These are phyloP conservation scores for Mitragyna speciosa DNA, from an alignment of 257 asterid species.

Conservation along the genomic window DNA sequence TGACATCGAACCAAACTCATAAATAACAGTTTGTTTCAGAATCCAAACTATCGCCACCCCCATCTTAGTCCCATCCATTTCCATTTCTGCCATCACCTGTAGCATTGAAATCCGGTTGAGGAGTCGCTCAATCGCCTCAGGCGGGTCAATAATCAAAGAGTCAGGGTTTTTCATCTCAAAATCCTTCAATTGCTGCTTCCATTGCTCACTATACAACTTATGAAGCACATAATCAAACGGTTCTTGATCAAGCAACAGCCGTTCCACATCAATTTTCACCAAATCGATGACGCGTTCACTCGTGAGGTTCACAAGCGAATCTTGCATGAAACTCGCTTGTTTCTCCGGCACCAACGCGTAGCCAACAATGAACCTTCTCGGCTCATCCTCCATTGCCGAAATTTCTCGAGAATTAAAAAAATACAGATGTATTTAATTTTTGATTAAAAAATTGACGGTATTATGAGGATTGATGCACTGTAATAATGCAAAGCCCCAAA, in stretches of 20 bases:
- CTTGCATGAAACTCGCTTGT: slow-evolving; percentile 64
- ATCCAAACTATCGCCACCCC: slow-evolving; percentile 50
- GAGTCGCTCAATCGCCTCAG: slow-evolving; percentile 60
- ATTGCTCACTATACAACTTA: slow-evolving; percentile 59
- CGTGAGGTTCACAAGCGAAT: slow-evolving; percentile 53
- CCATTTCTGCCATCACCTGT: slow-evolving; percentile 51
- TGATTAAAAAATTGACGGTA: neutral
- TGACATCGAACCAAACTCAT: slow-evolving; percentile 42
- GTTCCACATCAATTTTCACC: slow-evolving; percentile 52
- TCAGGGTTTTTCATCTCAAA: slow-evolving; percentile 46
- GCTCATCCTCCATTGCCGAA: slow-evolving; percentile 38
- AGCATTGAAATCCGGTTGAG: slow-evolving; percentile 77
- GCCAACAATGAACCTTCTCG: slow-evolving; percentile 54
- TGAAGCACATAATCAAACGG: slow-evolving; percentile 70
- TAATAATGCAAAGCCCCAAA: neutral
- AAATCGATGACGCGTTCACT: slow-evolving; percentile 62
- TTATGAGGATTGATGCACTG: neutral
- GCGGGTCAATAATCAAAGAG: slow-evolving; percentile 53
- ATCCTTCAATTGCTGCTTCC: slow-evolving; percentile 56
- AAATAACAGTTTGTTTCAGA: slow-evolving; percentile 57
- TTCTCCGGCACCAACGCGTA: slow-evolving; percentile 81
- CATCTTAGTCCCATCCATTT: slow-evolving; percentile 21
- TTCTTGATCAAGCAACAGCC: slow-evolving; percentile 62
- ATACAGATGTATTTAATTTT: neutral
- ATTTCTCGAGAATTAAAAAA: neutral